A percentile compares a stretch with the other conserved stretches of the same genome.
These are phyloP conservation scores for Ophiostoma fasciatum DNA, from an alignment of 2,329 filamentous ascomycete genomes.

Conservation along the genomic window DNA sequence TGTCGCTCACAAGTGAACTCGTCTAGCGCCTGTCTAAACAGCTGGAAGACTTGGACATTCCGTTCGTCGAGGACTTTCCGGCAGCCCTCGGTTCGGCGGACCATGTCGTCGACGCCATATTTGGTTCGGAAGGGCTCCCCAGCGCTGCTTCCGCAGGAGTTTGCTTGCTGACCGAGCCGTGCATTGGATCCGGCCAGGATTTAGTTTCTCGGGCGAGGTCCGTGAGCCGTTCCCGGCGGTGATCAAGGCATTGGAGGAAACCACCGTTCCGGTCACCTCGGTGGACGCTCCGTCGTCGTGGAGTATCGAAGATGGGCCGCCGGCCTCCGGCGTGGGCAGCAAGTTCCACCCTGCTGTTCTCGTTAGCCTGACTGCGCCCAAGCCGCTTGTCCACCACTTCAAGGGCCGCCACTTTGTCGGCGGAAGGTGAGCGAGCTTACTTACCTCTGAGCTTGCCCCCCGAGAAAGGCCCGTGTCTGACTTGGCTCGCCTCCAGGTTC, in stretches of 20 bases:
- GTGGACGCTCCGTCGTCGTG: constrained; percentile 91
- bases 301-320: constrained; percentile 81
- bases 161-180: neutral
- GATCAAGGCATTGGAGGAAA: constrained; percentile 60
- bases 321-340: constrained; percentile 58
- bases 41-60: constrained; percentile 66
- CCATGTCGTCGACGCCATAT: constrained; percentile 84
- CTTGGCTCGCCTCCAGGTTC: constrained; percentile 39
- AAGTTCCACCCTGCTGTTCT: constrained; percentile 67
- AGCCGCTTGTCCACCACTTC: constrained; percentile 75
- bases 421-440: constrained; percentile 42
- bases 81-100: constrained; percentile 52
- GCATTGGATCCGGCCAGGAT: constrained; percentile 36
- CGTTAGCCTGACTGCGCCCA: constrained; percentile 84
- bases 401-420: constrained; percentile 83
- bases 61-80: constrained; percentile 70
- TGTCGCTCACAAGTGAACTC: too few species aligned
- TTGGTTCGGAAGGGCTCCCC: constrained; percentile 52
- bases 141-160: neutral
- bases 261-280: constrained; percentile 62
- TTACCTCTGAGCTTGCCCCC: neutral
- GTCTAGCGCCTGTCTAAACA: constrained; percentile 65
- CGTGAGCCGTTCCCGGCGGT: constrained; percentile 82
- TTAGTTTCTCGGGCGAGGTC: constrained; percentile 83
- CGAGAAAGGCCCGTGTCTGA: neutral